Evolutionary conservation across 169 alveolate species (phyloP).

Genomic region (Cryptosporidium ryanae): DNA sequence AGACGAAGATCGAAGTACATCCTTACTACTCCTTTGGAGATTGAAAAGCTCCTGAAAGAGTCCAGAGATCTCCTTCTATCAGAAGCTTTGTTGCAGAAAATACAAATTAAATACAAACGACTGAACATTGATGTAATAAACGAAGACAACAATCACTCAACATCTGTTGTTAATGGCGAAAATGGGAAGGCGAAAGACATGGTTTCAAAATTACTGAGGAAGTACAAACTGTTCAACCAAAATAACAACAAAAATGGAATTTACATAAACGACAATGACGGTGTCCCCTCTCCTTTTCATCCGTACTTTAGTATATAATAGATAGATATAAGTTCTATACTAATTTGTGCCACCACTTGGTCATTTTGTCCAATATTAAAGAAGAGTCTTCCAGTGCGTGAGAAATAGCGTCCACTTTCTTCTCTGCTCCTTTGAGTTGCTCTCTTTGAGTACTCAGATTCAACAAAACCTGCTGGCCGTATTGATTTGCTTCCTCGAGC

Average conservation of each 20-base stretch:
- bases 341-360: conserved; percentile 66
- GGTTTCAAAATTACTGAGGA: no score
- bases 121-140: not conserved
- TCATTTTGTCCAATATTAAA: conserved; percentile 48
- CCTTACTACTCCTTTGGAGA: conserved; percentile 10
- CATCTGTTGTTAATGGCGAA: no score
- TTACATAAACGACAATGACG: not conserved
- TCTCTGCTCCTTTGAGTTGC: conserved; percentile 21
- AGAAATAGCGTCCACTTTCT: conserved; percentile 12
- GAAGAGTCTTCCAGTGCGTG: conserved; percentile 36
- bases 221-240: no score
- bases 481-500: conserved; percentile 64
- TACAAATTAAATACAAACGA: conserved; percentile 2
- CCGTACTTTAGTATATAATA: conserved; percentile 27
- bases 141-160: no score
- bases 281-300: conserved; percentile 45
- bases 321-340: conserved; percentile 2
- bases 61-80: conserved; percentile 22
- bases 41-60: conserved; percentile 8
- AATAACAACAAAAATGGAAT: no score
- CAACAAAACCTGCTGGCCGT: conserved; percentile 49
- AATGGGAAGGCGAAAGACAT: no score
- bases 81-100: conserved; percentile 16
- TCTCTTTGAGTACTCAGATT: conserved; percentile 64
- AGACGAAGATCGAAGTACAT: conserved; percentile 49